These are phyloP conservation scores for Cyclocybe aegerita DNA, from an alignment of 768 basidiomycete species.

Conservation along the genomic window DNA sequence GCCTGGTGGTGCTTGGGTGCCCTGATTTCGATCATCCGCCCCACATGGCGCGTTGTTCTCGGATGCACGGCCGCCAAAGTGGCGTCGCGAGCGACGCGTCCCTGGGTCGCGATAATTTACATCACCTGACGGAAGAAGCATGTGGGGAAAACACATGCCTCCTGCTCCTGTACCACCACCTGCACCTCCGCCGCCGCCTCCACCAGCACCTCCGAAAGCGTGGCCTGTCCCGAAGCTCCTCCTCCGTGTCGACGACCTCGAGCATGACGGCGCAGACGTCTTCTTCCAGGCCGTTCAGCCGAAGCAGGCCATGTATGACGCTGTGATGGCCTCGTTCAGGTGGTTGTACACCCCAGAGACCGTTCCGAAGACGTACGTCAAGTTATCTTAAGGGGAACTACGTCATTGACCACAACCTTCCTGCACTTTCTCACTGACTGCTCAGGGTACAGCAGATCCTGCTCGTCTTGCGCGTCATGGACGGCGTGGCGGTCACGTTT, in stretches of 20 bases:
- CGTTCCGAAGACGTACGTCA: conserved; percentile 36
- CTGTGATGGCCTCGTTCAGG: conserved; percentile 50
- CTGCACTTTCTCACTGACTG: conserved; percentile 9
- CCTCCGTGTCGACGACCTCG: conserved; percentile 57
- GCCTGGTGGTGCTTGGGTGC: no score
- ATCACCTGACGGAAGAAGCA: conserved; percentile 18
- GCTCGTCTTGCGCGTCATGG: conserved; percentile 64
- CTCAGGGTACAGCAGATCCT: conserved; percentile 51
- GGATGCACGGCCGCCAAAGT: background rate
- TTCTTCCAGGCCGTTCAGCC: conserved; percentile 55
- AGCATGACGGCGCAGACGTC: conserved; percentile 54
- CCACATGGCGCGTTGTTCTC: background rate
- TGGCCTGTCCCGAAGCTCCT: conserved; percentile 60
- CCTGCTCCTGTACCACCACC: conserved; percentile 20
- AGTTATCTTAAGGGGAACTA: background rate
- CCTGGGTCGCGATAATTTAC: conserved; percentile 9
- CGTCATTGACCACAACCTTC: conserved; percentile 7
- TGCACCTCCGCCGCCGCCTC: conserved; percentile 18
- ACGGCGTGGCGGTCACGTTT: conserved; percentile 68
- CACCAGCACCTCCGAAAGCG: conserved; percentile 27
- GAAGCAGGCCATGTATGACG: conserved; percentile 34
- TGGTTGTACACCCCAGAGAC: conserved; percentile 40
- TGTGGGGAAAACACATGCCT: conserved; percentile 17
- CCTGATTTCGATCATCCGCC: no score
- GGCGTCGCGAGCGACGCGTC: conserved; percentile 11